These are phyloP conservation scores for Asparagopsis taxiformis DNA, from an alignment of 31 red algal genomes.

Conservation along the genomic window DNA sequence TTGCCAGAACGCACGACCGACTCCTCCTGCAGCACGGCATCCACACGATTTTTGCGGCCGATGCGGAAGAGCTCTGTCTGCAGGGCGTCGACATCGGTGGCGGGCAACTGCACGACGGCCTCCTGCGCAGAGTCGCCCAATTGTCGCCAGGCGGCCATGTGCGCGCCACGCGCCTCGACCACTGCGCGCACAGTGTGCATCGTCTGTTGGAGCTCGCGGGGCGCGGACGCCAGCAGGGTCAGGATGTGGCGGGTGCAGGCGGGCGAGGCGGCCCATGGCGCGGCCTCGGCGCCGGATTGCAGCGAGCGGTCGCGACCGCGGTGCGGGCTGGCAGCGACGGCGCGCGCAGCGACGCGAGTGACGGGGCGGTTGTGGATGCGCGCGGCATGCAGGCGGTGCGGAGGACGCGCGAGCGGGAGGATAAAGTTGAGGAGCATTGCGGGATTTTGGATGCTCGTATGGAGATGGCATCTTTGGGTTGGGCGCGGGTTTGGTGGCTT, in stretches of 20 bases:
- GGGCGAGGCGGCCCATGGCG: neutral
- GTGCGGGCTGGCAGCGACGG: neutral
- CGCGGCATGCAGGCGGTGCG: too few species aligned
- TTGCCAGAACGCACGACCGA: slow-evolving; percentile 42
- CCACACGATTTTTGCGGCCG: slow-evolving; percentile 30
- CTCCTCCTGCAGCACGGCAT: slow-evolving; percentile 75
- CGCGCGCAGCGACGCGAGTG: neutral
- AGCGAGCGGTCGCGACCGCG: neutral
- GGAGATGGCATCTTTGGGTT: too few species aligned
- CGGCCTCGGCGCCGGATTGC: neutral
- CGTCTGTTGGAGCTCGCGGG: neutral
- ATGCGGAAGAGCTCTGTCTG: slow-evolving; percentile 21
- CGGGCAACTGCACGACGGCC: slow-evolving; percentile 7
- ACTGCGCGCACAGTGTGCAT: neutral
- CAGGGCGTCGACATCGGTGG: slow-evolving; percentile 12
- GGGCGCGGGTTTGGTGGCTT: too few species aligned
- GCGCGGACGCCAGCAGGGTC: neutral
- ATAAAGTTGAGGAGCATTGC: too few species aligned
- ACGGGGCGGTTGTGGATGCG: neutral
- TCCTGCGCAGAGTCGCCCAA: neutral
- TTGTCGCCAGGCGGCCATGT: neutral
- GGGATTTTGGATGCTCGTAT: too few species aligned
- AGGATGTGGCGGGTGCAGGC: neutral
- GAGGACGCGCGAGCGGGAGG: too few species aligned
- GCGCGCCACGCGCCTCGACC: neutral